Conservation (phyloP, 257 asterid species). For the Nicotiana benthamiana region DNA sequence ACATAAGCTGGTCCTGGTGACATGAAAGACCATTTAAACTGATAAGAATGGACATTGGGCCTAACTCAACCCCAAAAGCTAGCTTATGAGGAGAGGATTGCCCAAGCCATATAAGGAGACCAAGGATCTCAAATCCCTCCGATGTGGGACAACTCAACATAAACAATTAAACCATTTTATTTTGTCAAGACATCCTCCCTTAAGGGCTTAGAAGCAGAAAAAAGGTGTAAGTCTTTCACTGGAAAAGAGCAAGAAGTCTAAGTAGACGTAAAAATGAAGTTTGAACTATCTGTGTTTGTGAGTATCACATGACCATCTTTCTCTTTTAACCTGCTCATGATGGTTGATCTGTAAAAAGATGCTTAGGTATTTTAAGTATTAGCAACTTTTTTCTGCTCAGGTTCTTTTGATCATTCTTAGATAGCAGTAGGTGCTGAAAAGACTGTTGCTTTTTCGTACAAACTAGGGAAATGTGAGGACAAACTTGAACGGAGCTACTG, state of each 20-base stretch:
- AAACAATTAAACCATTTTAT: not conserved
- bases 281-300: not conserved
- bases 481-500: constrained; percentile 25
- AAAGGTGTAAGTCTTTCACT: not conserved
- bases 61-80: too few relatives aligned
- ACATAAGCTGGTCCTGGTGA: not conserved
- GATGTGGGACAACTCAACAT: too few relatives aligned
- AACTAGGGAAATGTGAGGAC: constrained; percentile 37
- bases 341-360: not conserved
- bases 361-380: not conserved
- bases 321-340: not conserved
- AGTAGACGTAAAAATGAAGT: not conserved
- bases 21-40: not conserved
- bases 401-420: not conserved
- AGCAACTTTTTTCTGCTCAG: not conserved
- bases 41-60: too few relatives aligned
- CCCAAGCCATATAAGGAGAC: too few relatives aligned
- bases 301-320: not conserved
- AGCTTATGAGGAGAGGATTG: too few relatives aligned
- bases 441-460: constrained; percentile 7
- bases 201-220: not conserved
- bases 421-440: constrained; percentile 15
- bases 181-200: not conserved
- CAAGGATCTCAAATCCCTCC: too few relatives aligned
- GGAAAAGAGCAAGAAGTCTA: not conserved